Evolutionary conservation across 441 rosid genomes (phyloP).

Genomic region (Flueggea neowawraea): DNA sequence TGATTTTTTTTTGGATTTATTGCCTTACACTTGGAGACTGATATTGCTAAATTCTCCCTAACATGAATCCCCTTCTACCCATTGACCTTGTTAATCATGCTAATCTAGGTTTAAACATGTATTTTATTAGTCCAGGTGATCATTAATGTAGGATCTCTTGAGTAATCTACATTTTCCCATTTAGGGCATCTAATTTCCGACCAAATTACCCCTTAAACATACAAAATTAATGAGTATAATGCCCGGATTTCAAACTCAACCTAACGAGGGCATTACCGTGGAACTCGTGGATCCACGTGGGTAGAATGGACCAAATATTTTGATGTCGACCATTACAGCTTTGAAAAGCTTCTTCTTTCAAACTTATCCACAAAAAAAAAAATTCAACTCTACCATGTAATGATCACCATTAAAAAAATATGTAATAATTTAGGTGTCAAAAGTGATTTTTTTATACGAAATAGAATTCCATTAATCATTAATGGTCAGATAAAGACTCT

Average conservation of each 20-base stretch:
- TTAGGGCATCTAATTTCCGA: not conserved
- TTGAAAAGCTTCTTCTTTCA: slow-evolving; percentile 15
- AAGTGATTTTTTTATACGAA: no score
- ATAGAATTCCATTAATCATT: no score
- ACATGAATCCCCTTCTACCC: slow-evolving; percentile 14
- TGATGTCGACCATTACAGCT: slow-evolving; percentile 17
- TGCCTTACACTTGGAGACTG: not conserved
- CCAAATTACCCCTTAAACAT: not conserved
- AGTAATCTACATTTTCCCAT: not conserved
- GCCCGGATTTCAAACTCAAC: slow-evolving; percentile 5
- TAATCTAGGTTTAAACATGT: slow-evolving; percentile 1
- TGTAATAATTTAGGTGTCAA: no score
- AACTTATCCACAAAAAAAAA: slow-evolving; percentile 2
- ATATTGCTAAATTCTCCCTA: slow-evolving; percentile 24
- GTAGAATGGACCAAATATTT: slow-evolving; percentile 10
- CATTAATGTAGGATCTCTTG: not conserved
- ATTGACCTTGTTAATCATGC: slow-evolving; percentile 20
- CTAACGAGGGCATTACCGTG: slow-evolving; percentile 7
- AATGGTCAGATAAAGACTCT: no score
- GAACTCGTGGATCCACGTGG: slow-evolving; percentile 25
- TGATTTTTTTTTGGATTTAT: slow-evolving; percentile 33
- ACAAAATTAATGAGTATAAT: not conserved
- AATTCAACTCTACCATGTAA: not conserved
- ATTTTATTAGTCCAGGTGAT: slow-evolving; percentile 14
- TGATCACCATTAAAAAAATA: not conserved